These are phyloP conservation scores for Pseudevernia furfuracea DNA, from an alignment of 495 filamentous ascomycete species.

Conservation along the genomic window DNA sequence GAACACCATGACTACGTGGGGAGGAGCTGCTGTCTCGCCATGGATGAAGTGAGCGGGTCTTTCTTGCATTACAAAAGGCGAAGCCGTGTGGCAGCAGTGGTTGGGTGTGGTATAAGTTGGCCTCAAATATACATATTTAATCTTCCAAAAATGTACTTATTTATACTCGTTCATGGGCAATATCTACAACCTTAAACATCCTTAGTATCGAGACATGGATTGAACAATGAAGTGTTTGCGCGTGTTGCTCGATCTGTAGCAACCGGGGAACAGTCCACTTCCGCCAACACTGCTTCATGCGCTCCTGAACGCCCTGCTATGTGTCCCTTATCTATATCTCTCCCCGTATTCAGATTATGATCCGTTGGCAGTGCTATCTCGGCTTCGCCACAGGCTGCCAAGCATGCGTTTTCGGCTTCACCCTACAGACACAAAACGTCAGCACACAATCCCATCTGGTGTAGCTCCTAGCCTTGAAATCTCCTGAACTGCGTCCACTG, in stretches of 20 bases:
- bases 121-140: background rate
- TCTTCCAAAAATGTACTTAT: background rate
- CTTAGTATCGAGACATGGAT: background rate
- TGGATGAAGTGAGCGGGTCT: background rate
- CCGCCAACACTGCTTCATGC: background rate
- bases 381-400: conserved; percentile 39
- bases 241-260: background rate
- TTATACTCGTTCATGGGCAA: background rate
- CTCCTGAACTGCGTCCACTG: background rate
- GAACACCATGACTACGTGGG: conserved; percentile 21
- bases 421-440: conserved; percentile 22
- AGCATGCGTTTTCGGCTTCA: conserved; percentile 40
- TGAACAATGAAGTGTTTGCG: background rate
- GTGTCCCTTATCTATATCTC: conserved; percentile 2
- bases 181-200: background rate
- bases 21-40: conserved; percentile 16
- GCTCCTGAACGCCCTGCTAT: background rate
- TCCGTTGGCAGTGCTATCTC: conserved; percentile 22
- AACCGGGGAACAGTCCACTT: background rate
- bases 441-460: background rate
- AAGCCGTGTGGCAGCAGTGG: background rate
- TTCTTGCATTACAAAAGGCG: background rate
- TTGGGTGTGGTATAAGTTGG: background rate
- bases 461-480: background rate
- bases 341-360: background rate